These are phyloP conservation scores for Nemania sp. DNA, from an alignment of 2,329 filamentous ascomycete genomes.

Conservation along the genomic window DNA sequence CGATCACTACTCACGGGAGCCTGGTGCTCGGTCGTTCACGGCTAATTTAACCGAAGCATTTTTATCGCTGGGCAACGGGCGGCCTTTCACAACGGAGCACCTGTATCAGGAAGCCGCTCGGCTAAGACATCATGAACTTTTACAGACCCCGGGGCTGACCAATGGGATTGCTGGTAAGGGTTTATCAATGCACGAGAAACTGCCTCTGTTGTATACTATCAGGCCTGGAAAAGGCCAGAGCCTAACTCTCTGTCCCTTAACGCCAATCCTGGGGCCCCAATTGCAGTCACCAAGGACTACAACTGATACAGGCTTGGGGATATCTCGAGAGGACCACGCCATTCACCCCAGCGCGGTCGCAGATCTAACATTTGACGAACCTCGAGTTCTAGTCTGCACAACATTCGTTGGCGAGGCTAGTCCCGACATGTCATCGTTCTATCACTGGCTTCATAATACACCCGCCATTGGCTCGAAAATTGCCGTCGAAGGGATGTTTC, in stretches of 20 bases:
- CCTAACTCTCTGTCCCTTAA: slow-evolving; percentile 57
- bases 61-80: slow-evolving; percentile 54
- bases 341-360: slow-evolving; percentile 55
- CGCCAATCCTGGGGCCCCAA: slow-evolving; percentile 39
- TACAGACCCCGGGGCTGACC: slow-evolving; percentile 48
- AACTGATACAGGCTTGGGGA: slow-evolving; percentile 38
- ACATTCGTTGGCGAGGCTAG: slow-evolving; percentile 69
- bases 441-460: slow-evolving; percentile 66
- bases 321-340: slow-evolving; percentile 45
- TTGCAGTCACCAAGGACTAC: slow-evolving; percentile 40
- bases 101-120: slow-evolving; percentile 61
- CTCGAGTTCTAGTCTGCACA: slow-evolving; percentile 67
- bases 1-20: slow-evolving; percentile 53
- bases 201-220: slow-evolving; percentile 60
- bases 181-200: slow-evolving; percentile 42
- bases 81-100: slow-evolving; percentile 60
- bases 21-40: slow-evolving; percentile 61
- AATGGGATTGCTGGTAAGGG: slow-evolving; percentile 50
- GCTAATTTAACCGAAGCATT: slow-evolving; percentile 61
- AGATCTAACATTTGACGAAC: slow-evolving; percentile 65
- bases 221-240: slow-evolving; percentile 58
- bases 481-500: slow-evolving; percentile 69
- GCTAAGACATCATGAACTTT: slow-evolving; percentile 50
- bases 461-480: slow-evolving; percentile 62
- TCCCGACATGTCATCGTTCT: slow-evolving; percentile 68